A percentile compares a stretch with the other conserved stretches of the same genome.
These are phyloP conservation scores for Albugo laibachii DNA, from an alignment of 352 stramenopile species.

Conservation along the genomic window DNA sequence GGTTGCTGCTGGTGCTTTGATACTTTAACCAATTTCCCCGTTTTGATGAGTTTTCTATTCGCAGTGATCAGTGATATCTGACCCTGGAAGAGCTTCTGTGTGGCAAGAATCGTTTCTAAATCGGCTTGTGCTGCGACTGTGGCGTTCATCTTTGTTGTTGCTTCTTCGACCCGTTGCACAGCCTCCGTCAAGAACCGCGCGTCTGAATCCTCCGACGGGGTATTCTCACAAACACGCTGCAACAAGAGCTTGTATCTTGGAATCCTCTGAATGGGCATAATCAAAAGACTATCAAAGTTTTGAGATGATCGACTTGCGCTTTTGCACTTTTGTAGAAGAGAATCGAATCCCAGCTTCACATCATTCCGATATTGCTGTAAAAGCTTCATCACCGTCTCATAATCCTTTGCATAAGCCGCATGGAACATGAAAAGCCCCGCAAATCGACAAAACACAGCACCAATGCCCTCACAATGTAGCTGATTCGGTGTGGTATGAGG, in stretches of 20 bases:
- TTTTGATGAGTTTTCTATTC: slow-evolving; percentile 32
- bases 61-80: slow-evolving; percentile 52
- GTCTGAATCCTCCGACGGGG: slow-evolving; percentile 30
- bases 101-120: slow-evolving; percentile 51
- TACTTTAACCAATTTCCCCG: slow-evolving; percentile 46
- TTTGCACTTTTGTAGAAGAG: slow-evolving; percentile 37
- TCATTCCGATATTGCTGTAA: slow-evolving; percentile 34
- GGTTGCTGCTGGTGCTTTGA: slow-evolving; percentile 17
- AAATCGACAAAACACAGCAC: slow-evolving; percentile 63
- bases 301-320: slow-evolving; percentile 27
- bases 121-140: slow-evolving; percentile 68
- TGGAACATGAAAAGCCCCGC: slow-evolving; percentile 70
- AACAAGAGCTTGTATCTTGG: slow-evolving; percentile 82
- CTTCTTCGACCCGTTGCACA: slow-evolving; percentile 28
- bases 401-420: slow-evolving; percentile 65
- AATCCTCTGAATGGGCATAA: slow-evolving; percentile 85
- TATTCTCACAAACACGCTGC: slow-evolving; percentile 56
- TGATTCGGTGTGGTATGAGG: slow-evolving; percentile 9
- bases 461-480: slow-evolving; percentile 24
- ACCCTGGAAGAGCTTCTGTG: slow-evolving; percentile 53
- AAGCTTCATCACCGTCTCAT: slow-evolving; percentile 43
- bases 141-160: slow-evolving; percentile 67
- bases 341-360: slow-evolving; percentile 21
- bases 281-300: slow-evolving; percentile 72
- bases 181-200: slow-evolving; percentile 34